A percentile compares a stretch with the other conserved stretches of the same genome.
These are phyloP conservation scores for Suhomyces kilbournensis DNA, from an alignment of 805 yeast species.

Conservation along the genomic window DNA sequence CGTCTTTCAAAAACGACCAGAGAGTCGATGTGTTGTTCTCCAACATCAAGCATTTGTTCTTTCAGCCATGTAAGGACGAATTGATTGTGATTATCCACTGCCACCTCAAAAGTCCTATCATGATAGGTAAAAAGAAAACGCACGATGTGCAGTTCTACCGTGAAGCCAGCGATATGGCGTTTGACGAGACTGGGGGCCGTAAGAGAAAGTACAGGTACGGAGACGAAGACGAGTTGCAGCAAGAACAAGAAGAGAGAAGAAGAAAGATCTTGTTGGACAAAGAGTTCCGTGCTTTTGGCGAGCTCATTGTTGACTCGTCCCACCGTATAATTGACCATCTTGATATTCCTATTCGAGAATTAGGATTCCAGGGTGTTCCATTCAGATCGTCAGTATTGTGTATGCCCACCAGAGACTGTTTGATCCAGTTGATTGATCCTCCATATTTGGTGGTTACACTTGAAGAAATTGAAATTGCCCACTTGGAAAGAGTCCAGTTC, in stretches of 20 bases:
- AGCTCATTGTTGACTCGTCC: conserved; percentile 84
- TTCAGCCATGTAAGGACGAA: conserved; percentile 96
- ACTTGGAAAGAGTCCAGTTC: conserved; percentile 94
- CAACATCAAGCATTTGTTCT: conserved; percentile 88
- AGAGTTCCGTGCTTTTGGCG: conserved; percentile 87
- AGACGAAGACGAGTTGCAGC: conserved; percentile 97
- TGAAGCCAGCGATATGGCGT: conserved; percentile 93
- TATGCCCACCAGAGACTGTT: conserved; percentile 96
- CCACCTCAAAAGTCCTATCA: conserved; percentile 86
- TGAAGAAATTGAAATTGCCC: conserved; percentile 90
- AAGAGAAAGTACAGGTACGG: conserved; percentile 88
- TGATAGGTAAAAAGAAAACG: conserved; percentile 94
- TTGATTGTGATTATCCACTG: conserved; percentile 88
- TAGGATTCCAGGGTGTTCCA: conserved; percentile 98
- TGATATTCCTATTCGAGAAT: conserved; percentile 91
- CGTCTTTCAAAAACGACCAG: conserved; percentile 80
- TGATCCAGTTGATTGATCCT: conserved; percentile 89
- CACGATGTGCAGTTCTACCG: conserved; percentile 94
- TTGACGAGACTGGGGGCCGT: conserved; percentile 95
- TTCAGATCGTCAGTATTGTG: conserved; percentile 89
- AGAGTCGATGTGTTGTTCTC: conserved; percentile 83
- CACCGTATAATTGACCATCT: conserved; percentile 72
- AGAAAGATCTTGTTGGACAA: conserved; percentile 86
- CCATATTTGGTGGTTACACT: conserved; percentile 91
- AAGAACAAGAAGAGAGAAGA: conserved; percentile 96